These are phyloP conservation scores for Heliamphora exappendiculata DNA, from an alignment of 148 eudicot species.

Conservation along the genomic window DNA sequence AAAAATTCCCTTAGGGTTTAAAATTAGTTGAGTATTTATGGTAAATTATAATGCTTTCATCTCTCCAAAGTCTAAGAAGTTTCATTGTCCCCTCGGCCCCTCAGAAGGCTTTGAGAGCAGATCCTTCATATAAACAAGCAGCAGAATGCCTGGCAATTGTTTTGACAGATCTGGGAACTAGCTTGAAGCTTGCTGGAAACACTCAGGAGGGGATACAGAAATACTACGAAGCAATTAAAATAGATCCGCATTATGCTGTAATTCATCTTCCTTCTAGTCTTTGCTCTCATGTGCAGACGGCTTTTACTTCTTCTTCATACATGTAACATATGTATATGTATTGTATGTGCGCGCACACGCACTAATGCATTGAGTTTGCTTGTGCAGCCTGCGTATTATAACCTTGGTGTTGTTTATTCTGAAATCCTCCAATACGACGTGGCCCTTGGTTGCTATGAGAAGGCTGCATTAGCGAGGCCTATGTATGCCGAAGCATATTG, in stretches of 20 bases:
- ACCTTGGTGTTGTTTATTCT: slow-evolving; percentile 98
- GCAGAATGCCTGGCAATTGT: slow-evolving; percentile 96
- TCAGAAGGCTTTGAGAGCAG: slow-evolving; percentile 82
- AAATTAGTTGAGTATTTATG: no score
- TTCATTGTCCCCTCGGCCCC: no score
- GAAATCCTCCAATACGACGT: slow-evolving; percentile 97
- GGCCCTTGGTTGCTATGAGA: slow-evolving; percentile 90
- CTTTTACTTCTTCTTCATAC: not conserved
- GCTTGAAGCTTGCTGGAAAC: slow-evolving; percentile 96
- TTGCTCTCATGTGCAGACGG: slow-evolving; percentile 2
- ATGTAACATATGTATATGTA: no score
- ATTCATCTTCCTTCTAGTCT: slow-evolving; percentile 11
- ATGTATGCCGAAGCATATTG: slow-evolving; percentile 99
- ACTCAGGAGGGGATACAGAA: slow-evolving; percentile 94
- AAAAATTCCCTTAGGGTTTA: no score
- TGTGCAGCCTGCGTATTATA: slow-evolving; percentile 97
- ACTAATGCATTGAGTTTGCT: slow-evolving; percentile 21
- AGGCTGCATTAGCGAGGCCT: slow-evolving; percentile 92
- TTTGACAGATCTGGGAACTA: slow-evolving; percentile 90
- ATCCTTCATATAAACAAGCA: slow-evolving; percentile 82
- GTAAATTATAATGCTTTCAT: no score
- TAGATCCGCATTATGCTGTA: slow-evolving; percentile 96
- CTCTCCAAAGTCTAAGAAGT: no score
- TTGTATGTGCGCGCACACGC: not conserved
- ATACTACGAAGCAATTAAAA: slow-evolving; percentile 91